These are phyloP conservation scores for Cladophialophora immunda DNA, from an alignment of 2,329 filamentous ascomycete species.

Conservation along the genomic window DNA sequence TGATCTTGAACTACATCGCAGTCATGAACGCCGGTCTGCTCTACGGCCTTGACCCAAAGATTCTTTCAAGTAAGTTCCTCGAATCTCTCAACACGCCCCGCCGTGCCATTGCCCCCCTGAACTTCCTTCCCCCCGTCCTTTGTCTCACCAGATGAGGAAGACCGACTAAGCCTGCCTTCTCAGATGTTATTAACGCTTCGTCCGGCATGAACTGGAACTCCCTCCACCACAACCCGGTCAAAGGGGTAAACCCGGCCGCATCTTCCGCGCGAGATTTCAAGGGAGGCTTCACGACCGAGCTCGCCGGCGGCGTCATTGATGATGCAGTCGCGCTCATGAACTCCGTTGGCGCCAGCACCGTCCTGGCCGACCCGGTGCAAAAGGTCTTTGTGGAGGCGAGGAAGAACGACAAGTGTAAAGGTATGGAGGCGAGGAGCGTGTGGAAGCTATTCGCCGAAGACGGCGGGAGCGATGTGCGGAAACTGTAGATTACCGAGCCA, in stretches of 20 bases:
- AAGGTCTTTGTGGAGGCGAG: conserved; percentile 19
- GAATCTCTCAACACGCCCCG: neutral
- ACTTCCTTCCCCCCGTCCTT: neutral
- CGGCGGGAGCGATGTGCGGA: conserved; percentile 6
- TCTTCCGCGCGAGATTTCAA: conserved; percentile 21
- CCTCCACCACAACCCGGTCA: conserved; percentile 18
- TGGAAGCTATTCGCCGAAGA: conserved; percentile 21
- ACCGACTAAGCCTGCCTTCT: neutral
- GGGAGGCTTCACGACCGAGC: conserved; percentile 20
- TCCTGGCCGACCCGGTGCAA: conserved; percentile 8
- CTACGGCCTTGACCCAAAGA: conserved; percentile 18
- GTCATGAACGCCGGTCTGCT: conserved; percentile 19
- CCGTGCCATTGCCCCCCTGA: neutral
- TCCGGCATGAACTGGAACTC: conserved; percentile 22
- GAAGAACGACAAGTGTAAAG: conserved; percentile 20
- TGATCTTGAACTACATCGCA: neutral
- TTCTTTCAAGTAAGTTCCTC: conserved; percentile 16
- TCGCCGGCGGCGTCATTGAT: conserved; percentile 21
- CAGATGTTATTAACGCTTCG: conserved; percentile 20
- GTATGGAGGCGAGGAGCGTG: conserved; percentile 21
- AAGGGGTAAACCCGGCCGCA: conserved; percentile 14
- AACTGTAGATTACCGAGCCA: neutral
- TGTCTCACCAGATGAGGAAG: neutral
- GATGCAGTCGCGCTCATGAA: conserved; percentile 18
- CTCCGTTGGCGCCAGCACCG: conserved; percentile 6